A percentile compares a stretch with the other conserved stretches of the same genome.
Evolutionary conservation across 495 filamentous ascomycete species (phyloP).

Genomic region (Neurospora sp.): DNA sequence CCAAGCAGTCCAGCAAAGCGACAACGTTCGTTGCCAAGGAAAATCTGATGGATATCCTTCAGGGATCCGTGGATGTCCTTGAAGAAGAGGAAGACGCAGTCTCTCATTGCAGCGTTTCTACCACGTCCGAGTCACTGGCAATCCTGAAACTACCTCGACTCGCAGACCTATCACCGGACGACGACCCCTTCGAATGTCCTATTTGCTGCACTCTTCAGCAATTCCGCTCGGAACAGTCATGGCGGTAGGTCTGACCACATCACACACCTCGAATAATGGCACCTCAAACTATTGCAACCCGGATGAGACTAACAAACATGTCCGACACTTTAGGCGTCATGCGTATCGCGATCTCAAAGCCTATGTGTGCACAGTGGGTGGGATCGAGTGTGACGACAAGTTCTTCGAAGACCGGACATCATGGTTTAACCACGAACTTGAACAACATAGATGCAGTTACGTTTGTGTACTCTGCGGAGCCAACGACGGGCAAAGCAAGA

Average conservation of each 20-base stretch:
- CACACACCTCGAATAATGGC: not conserved
- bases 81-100: constrained; percentile 1
- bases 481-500: not conserved
- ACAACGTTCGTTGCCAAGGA: not conserved
- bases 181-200: constrained; percentile 21
- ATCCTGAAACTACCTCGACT: constrained; percentile 3
- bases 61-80: not conserved
- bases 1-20: constrained; percentile 8
- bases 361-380: constrained; percentile 25
- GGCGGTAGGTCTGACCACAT: constrained; percentile 6
- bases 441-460: constrained; percentile 17
- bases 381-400: constrained; percentile 12
- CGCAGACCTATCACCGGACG: not conserved
- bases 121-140: not conserved
- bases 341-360: constrained; percentile 24
- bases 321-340: constrained; percentile 7
- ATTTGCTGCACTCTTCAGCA: constrained; percentile 21
- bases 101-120: constrained; percentile 3
- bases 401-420: constrained; percentile 17
- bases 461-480: constrained; percentile 14
- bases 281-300: not conserved
- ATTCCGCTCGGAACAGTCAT: constrained; percentile 8
- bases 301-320: not conserved
- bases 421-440: constrained; percentile 27
- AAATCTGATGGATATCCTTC: not conserved